These are phyloP conservation scores for Botryococcus braunii DNA, from an alignment of 163 green algal genomes.

Conservation along the genomic window DNA sequence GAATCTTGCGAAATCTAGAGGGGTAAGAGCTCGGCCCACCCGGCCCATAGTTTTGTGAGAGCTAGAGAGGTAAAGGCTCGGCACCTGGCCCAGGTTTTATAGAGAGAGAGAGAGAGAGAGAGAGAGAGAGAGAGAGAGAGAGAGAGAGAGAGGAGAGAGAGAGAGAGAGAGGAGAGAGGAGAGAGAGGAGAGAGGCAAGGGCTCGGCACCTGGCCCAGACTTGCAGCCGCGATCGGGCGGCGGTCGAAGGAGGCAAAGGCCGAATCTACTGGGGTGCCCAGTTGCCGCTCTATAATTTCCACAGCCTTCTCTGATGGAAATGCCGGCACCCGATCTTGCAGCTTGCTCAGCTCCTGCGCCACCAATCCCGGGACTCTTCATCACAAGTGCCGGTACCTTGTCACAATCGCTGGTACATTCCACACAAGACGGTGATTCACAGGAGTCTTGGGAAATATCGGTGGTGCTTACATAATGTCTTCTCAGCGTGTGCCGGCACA, in stretches of 20 bases:
- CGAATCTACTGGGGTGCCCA: constrained; percentile 29
- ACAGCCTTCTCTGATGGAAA: constrained; percentile 44
- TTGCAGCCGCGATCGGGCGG: constrained; percentile 84
- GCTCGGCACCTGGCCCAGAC: constrained; percentile 75
- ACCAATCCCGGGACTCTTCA: no score
- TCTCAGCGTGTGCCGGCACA: no score
- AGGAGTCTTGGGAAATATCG: no score
- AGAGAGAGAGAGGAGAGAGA: background rate
- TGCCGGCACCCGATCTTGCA: constrained; percentile 64
- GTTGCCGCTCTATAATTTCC: constrained; percentile 44
- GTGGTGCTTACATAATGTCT: no score
- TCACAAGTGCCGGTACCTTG: no score
- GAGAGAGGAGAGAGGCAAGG: background rate
- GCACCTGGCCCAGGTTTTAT: background rate
- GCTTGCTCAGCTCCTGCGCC: constrained; percentile 52
- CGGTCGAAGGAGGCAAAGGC: constrained; percentile 63
- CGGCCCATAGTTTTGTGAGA: no score
- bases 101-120: background rate
- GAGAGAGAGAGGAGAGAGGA: background rate
- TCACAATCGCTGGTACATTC: no score
- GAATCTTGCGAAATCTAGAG: no score
- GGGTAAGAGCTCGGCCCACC: no score
- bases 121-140: background rate
- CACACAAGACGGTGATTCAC: no score
- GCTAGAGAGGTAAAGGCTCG: background rate